Evolutionary conservation across 495 filamentous ascomycete genomes (phyloP), one percentile per base, ranked within the genome.

Genomic region (Margaritispora aquatica): DNA sequence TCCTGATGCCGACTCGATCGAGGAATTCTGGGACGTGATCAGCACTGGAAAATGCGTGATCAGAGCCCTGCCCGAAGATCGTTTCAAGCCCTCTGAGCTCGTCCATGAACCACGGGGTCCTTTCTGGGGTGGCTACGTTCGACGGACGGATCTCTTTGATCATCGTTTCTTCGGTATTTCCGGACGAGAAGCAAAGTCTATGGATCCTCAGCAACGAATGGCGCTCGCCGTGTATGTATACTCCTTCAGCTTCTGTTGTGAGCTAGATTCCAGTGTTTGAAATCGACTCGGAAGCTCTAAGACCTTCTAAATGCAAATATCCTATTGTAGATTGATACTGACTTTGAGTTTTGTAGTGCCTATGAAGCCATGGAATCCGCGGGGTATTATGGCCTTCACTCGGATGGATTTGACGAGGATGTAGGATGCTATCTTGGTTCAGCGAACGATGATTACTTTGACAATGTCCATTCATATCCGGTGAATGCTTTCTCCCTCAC

Each of bases 161-260:
- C 72, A 78, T 52, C 62, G 69, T 13, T 82, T 87, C 61, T 86
- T 85, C 72, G 77, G 75, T 61, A 75, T 85, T 61, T 70, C 71
- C 1, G 71, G 75, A 1, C 73, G 73, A 15, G 84, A 87, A 56
- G 83, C 82, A 13, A 73, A 70, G 27, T 74, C 75, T 41, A 81
- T 83, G 51, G 82, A 85, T 61, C 82, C 82, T 0, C 77, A 79
- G 66, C 79, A 81, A 44, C 71, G 81, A 20, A 62, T 79, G 51
- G 56, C 77, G 21, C 72, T 85, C 26, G 81, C n/a, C n/a, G n/a
- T n/a, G n/a, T n/a, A n/a, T n/a, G n/a, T n/a, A n/a, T n/a, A n/a
- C n/a, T n/a, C n/a, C n/a, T n/a, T n/a, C n/a, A n/a, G n/a, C n/a
- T n/a, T n/a, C n/a, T n/a, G n/a, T n/a, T n/a, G n/a, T n/a, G n/a